These are phyloP conservation scores for Skeletonema marinoi DNA, from an alignment of 108 stramenopile species.

Conservation along the genomic window DNA sequence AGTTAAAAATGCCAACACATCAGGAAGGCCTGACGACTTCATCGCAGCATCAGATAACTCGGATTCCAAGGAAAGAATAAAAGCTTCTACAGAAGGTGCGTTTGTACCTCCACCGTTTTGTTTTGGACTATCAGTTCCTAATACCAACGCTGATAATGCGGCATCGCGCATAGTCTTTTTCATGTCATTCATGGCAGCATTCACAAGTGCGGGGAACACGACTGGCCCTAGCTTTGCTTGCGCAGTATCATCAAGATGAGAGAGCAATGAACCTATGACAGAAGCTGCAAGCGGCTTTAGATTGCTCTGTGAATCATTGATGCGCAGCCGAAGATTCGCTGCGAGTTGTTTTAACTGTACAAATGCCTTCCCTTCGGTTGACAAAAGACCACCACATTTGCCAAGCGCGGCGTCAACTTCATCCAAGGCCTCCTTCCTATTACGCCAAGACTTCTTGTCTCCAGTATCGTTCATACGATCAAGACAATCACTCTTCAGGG, in stretches of 20 bases:
- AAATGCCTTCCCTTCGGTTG: conserved; percentile 39
- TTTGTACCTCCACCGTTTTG: conserved; percentile 66
- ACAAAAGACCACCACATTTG: conserved; percentile 57
- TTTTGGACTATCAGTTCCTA: conserved; percentile 45
- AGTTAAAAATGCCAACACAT: conserved; percentile 61
- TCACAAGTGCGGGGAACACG: conserved; percentile 63
- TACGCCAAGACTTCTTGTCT: conserved; percentile 87
- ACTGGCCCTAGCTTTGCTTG: conserved; percentile 77
- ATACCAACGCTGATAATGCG: conserved; percentile 60
- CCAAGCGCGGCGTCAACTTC: conserved; percentile 61
- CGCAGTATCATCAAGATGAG: conserved; percentile 57
- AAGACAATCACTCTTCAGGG: conserved; percentile 57
- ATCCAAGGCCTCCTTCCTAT: conserved; percentile 82
- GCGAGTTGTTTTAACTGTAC: conserved; percentile 55
- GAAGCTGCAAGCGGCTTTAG: conserved; percentile 83
- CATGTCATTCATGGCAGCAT: conserved; percentile 84
- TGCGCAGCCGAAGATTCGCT: conserved; percentile 64
- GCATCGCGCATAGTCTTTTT: conserved; percentile 88
- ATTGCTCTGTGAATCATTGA: conserved; percentile 89
- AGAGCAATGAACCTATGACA: conserved; percentile 62
- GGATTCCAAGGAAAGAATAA: conserved; percentile 58
- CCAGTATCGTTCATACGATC: conserved; percentile 63
- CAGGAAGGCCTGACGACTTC: conserved; percentile 70
- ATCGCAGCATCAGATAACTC: conserved; percentile 79
- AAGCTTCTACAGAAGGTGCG: conserved; percentile 52